Percentiles rank a stretch among this genome's conserved stretches.
These are phyloP conservation scores for Nicotiana tabacum DNA, from an alignment of 257 asterid genomes.

Conservation along the genomic window DNA sequence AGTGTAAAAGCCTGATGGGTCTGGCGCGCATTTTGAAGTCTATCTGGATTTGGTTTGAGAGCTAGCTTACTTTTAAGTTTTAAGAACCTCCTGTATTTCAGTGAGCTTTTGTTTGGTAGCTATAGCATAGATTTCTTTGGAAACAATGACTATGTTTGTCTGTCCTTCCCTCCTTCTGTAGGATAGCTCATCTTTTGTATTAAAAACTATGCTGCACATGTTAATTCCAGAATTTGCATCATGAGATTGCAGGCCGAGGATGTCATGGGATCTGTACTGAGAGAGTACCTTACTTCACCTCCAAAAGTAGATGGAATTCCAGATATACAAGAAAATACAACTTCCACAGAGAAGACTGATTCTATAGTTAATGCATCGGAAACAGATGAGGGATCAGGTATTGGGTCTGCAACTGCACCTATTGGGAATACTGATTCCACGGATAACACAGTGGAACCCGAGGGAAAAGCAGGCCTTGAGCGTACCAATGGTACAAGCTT, in stretches of 20 bases:
- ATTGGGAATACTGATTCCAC: conserved; percentile 21
- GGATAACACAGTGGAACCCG: conserved; percentile 26
- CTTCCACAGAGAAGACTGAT: conserved; percentile 27
- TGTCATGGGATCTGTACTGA: conserved; percentile 80
- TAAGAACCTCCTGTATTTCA: neutral
- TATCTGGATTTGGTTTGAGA: neutral
- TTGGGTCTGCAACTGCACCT: conserved; percentile 27
- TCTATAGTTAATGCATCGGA: conserved; percentile 23
- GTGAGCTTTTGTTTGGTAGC: neutral
- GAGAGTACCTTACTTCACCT: conserved; percentile 60
- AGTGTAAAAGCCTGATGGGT: neutral
- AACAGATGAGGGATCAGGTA: conserved; percentile 29
- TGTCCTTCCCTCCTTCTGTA: neutral
- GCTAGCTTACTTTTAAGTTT: neutral
- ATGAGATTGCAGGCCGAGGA: conserved; percentile 72
- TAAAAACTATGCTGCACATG: neutral
- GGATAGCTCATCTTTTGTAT: neutral
- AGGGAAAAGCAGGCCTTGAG: conserved; percentile 28
- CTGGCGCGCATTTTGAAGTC: neutral
- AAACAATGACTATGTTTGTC: neutral
- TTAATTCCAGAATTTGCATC: conserved; percentile 2
- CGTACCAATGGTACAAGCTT: conserved; percentile 27
- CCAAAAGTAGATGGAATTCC: conserved; percentile 35
- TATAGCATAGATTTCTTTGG: neutral
- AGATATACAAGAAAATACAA: conserved; percentile 20